phyloP scores from a whole-genome alignment of 495 filamentous ascomycete genomes.

The Hapsidospora chrysogenum region DNA sequence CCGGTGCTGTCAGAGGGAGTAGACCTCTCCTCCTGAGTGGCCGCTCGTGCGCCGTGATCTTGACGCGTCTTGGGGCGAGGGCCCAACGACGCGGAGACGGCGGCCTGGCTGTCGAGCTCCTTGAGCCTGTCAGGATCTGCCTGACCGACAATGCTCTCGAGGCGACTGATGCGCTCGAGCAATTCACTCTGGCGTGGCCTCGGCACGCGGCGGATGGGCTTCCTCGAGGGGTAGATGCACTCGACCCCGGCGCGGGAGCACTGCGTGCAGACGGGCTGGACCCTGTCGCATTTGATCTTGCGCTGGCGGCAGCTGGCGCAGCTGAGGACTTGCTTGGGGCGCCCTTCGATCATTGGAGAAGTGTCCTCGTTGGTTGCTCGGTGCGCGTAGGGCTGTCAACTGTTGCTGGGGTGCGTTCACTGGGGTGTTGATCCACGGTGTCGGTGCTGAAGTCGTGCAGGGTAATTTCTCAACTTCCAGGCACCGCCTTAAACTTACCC shows the following conservation, averaged over 20 bases:
- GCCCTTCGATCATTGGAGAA: background rate
- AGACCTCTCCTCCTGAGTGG: background rate
- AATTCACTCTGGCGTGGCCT: constrained; percentile 33
- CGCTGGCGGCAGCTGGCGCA: constrained; percentile 61
- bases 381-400: no score
- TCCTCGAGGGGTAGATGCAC: constrained; percentile 54
- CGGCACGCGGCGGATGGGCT: constrained; percentile 24
- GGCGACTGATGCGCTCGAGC: constrained; percentile 44
- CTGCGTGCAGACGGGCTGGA: constrained; percentile 45
- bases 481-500: no score
- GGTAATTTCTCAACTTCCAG: no score
- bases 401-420: no score
- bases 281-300: constrained; percentile 58
- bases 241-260: constrained; percentile 50
- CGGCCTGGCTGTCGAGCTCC: constrained; percentile 9
- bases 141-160: constrained; percentile 55
- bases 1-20: background rate
- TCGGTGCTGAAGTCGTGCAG: no score
- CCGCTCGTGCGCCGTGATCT: no score
- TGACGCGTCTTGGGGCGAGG: background rate
- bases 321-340: constrained; percentile 18
- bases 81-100: background rate
- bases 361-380: no score
- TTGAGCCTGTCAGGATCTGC: constrained; percentile 24
- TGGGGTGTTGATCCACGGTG: no score